Conservation (phyloP, 2,329 filamentous ascomycete species). For the Elsinoe fawcettii region DNA sequence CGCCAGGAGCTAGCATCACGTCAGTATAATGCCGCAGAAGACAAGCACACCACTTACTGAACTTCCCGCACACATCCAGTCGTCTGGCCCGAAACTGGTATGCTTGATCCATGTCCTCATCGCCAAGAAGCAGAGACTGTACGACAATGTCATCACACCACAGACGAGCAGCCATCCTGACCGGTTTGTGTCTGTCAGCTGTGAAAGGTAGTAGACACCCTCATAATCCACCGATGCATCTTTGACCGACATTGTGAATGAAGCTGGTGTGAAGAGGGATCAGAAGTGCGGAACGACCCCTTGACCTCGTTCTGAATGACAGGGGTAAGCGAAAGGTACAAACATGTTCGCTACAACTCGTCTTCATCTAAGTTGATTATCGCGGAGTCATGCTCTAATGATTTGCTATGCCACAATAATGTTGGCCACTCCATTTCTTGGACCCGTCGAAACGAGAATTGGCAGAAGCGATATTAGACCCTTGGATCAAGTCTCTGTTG, state of each 20-base stretch:
- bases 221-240: not conserved
- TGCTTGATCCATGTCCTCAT: conserved; percentile 11
- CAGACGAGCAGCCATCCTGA: conserved; percentile 15
- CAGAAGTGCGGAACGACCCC: no score
- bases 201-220: conserved; percentile 15
- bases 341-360: no score
- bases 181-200: conserved; percentile 15
- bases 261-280: no score
- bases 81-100: conserved; percentile 8
- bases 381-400: no score
- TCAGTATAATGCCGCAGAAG: not conserved
- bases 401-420: no score
- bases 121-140: conserved; percentile 4
- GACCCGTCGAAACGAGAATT: no score
- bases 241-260: not conserved
- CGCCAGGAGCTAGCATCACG: not conserved
- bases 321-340: no score
- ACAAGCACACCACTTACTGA: not conserved
- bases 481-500: no score
- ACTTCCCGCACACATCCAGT: conserved; percentile 13
- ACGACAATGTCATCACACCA: conserved; percentile 13
- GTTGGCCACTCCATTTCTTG: no score
- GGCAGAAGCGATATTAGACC: no score
- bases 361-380: no score
- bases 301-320: no score